These are phyloP conservation scores for Calonectria leucothoes DNA, from an alignment of 2,329 filamentous ascomycete species.

Conservation along the genomic window DNA sequence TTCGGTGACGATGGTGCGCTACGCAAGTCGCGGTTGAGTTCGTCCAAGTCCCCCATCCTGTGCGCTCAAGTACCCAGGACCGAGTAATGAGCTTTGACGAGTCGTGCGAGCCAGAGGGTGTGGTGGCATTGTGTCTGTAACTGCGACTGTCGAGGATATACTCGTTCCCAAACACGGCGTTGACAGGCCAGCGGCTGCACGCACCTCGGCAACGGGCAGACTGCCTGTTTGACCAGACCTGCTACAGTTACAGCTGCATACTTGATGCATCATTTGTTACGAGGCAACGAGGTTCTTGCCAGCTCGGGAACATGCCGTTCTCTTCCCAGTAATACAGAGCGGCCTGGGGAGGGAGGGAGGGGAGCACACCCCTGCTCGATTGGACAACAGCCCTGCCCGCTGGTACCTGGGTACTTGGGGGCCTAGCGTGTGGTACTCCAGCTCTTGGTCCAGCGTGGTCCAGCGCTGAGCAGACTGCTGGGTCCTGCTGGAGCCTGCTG, in stretches of 20 bases:
- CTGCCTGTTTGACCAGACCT: neutral
- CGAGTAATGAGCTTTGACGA: neutral
- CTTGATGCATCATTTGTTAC: conserved; percentile 20
- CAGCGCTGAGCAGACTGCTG: conserved; percentile 16
- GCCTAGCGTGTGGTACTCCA: neutral
- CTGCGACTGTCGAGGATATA: conserved; percentile 16
- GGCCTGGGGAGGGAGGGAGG: neutral
- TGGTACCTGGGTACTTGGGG: neutral
- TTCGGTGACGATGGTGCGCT: conserved; percentile 15
- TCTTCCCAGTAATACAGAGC: neutral
- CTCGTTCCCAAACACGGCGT: neutral
- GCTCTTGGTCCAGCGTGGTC: conserved; percentile 4
- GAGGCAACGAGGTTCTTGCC: conserved; percentile 16
- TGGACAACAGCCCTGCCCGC: neutral
- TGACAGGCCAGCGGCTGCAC: conserved; percentile 16
- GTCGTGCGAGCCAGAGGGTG: neutral
- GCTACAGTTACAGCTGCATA: conserved; percentile 6
- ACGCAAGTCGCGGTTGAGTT: conserved; percentile 11
- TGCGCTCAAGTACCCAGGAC: neutral
- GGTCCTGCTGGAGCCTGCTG: conserved; percentile 1
- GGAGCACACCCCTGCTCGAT: neutral
- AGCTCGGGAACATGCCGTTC: conserved; percentile 8
- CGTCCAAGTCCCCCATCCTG: neutral
- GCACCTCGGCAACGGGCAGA: conserved; percentile 14
- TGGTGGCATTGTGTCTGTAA: conserved; percentile 13